These are phyloP conservation scores for Leccinum subgranulosum DNA, from an alignment of 768 basidiomycete genomes.

Conservation along the genomic window DNA sequence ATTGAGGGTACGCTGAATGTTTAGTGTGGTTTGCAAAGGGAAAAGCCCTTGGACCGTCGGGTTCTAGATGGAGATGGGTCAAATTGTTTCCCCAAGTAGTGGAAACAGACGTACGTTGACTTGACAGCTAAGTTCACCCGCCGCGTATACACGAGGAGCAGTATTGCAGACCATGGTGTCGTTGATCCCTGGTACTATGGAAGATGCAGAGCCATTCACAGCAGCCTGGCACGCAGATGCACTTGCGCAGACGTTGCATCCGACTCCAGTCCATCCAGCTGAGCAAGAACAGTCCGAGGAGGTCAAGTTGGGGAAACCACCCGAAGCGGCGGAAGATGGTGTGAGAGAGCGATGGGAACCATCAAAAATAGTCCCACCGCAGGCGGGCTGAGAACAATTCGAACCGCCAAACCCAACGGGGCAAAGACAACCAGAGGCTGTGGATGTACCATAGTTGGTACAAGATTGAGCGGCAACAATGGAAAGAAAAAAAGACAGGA, in stretches of 20 bases:
- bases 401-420: constrained; percentile 79
- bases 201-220: constrained; percentile 31
- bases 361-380: constrained; percentile 81
- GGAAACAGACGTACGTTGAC: constrained; percentile 59
- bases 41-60: constrained; percentile 78
- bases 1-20: constrained; percentile 75
- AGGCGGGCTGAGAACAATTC: constrained; percentile 66
- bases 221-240: constrained; percentile 61
- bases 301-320: constrained; percentile 62
- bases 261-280: constrained; percentile 71
- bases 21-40: constrained; percentile 67
- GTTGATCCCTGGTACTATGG: constrained; percentile 39
- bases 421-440: constrained; percentile 53
- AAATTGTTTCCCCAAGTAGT: not conserved
- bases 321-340: constrained; percentile 33
- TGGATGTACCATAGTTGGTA: constrained; percentile 24
- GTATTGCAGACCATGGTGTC: constrained; percentile 73
- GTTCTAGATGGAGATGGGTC: constrained; percentile 47
- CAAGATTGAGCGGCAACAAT: constrained; percentile 25
- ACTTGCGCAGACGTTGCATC: constrained; percentile 76
- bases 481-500: constrained; percentile 5
- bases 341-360: constrained; percentile 56
- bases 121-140: constrained; percentile 80
- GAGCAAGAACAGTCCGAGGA: constrained; percentile 66
- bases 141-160: constrained; percentile 66